A percentile compares a stretch with the other conserved stretches of the same genome.
phyloP scores from a whole-genome alignment of 2,329 filamentous ascomycete species.

The Juglanconis oblonga region DNA sequence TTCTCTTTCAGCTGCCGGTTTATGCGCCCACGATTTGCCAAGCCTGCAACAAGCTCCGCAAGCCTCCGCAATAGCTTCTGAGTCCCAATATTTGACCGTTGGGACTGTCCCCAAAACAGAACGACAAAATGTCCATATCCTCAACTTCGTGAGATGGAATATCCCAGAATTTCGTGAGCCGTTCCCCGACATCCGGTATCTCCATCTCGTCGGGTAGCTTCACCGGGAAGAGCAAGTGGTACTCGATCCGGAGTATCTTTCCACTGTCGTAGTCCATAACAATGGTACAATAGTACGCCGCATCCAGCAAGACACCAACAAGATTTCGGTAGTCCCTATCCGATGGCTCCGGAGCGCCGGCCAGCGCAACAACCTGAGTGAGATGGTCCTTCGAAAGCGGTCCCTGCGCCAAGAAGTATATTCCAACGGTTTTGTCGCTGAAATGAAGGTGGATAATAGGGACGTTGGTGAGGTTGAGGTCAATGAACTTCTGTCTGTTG shows the following conservation, averaged over 20 bases:
- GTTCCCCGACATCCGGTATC: conserved; percentile 10
- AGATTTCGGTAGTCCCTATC: conserved; percentile 6
- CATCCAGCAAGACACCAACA: conserved; percentile 13
- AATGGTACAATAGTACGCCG: conserved; percentile 12
- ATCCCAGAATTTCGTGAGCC: conserved; percentile 12
- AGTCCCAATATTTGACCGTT: conserved; percentile 8
- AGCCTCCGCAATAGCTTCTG: conserved; percentile 16
- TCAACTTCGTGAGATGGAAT: conserved; percentile 13
- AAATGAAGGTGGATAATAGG: conserved; percentile 12
- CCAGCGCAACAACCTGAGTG: conserved; percentile 7
- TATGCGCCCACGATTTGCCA: conserved; percentile 15
- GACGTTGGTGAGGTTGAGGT: conserved; percentile 1
- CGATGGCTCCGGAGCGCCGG: conserved; percentile 12
- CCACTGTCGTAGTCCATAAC: conserved; percentile 12
- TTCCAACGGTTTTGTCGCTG: not conserved
- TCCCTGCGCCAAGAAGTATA: conserved; percentile 15
- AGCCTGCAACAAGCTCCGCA: conserved; percentile 13
- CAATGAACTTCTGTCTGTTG: conserved; percentile 2
- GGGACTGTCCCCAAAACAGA: conserved; percentile 10
- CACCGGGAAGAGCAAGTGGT: conserved; percentile 18
- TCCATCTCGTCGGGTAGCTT: conserved; percentile 15
- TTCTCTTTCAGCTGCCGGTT: not conserved
- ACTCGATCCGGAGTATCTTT: conserved; percentile 11
- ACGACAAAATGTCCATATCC: conserved; percentile 16
- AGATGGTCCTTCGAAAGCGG: conserved; percentile 10